These are phyloP conservation scores for Cercospora citrullina DNA, from an alignment of 2,329 filamentous ascomycete species.

Conservation along the genomic window DNA sequence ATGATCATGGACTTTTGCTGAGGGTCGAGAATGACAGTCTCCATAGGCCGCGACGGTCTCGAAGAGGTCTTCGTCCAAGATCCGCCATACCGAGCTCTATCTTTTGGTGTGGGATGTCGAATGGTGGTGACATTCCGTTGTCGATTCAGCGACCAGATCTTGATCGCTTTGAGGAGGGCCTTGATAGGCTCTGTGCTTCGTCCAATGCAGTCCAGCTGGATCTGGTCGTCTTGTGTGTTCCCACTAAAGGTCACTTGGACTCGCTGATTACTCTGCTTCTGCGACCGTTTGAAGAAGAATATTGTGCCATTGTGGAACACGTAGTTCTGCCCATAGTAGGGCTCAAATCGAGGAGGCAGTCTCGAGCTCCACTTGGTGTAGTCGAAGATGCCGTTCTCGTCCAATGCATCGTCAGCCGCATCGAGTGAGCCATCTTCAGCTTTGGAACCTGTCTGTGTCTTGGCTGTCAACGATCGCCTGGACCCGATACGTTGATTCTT, in stretches of 20 bases:
- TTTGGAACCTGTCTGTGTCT: conserved; percentile 42
- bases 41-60: conserved; percentile 68
- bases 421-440: conserved; percentile 40
- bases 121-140: conserved; percentile 49
- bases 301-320: conserved; percentile 48
- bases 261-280: conserved; percentile 36
- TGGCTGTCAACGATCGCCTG: conserved; percentile 42
- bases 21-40: conserved; percentile 71
- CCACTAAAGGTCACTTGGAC: conserved; percentile 29
- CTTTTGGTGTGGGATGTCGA: conserved; percentile 48
- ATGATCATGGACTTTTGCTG: conserved; percentile 66
- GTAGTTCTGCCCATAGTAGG: conserved; percentile 48
- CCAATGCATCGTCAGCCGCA: conserved; percentile 40
- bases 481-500: conserved; percentile 43
- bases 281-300: conserved; percentile 45
- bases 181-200: conserved; percentile 52
- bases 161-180: conserved; percentile 47
- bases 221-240: conserved; percentile 42
- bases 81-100: conserved; percentile 38
- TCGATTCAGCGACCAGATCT: conserved; percentile 46
- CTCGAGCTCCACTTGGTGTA: conserved; percentile 52
- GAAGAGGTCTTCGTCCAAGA: conserved; percentile 47
- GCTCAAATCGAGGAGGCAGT: conserved; percentile 52
- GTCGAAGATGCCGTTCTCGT: conserved; percentile 49
- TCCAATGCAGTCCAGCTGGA: conserved; percentile 51